Base-by-base conservation (phyloP, 306 rosid genomes). In the Castanopsis chinensis region DNA sequence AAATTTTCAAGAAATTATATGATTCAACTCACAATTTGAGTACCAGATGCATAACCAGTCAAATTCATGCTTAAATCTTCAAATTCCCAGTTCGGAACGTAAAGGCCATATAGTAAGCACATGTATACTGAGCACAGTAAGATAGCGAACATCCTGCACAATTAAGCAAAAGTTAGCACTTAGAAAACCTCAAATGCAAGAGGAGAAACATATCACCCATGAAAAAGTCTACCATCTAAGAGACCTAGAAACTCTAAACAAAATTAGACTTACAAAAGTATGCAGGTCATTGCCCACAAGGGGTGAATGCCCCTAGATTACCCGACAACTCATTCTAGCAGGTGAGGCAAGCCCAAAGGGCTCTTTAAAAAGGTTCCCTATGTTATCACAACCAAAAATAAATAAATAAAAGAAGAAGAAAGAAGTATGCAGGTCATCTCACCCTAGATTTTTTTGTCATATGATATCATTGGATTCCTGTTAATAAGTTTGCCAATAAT, bases 51-150 rank as follows among this genome's bases (percentile, higher is more conserved):
- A 65, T 8, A 82, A 80, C 76, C 61, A 63, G 90, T 43, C 69
- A 69, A 75, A 35, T 83, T 76, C 72, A 71, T 6, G 69, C 71
- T 75, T 25, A 89, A 68, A 83, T 60, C 37, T 49, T 73, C 63
- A 20, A 75, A 85, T 74, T 74, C 78, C 97, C 97, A 90, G 82
- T 77, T 81, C 69, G 94, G 93, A 78, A 92, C 84, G 71, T 89
- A 89, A 61, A 92, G 93, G 69, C 86, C 85, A 12, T 90, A 89
- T 54, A 90, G 87, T 77, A 88, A 81, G 85, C 85, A 71, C 81
- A 92, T 85, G 81, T 92, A 87, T 80, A 79, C 58, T 18, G 86
- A 87, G 87, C 97, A 90, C 65, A 90, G 85, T 67, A 84, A 65
- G 80, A 87, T 23, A 37, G 89, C 88, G 76, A 92, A 84, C 57